Base-by-base conservation (phyloP, 2,329 filamentous ascomycete genomes). In the Fusarium nelsonii region DNA sequence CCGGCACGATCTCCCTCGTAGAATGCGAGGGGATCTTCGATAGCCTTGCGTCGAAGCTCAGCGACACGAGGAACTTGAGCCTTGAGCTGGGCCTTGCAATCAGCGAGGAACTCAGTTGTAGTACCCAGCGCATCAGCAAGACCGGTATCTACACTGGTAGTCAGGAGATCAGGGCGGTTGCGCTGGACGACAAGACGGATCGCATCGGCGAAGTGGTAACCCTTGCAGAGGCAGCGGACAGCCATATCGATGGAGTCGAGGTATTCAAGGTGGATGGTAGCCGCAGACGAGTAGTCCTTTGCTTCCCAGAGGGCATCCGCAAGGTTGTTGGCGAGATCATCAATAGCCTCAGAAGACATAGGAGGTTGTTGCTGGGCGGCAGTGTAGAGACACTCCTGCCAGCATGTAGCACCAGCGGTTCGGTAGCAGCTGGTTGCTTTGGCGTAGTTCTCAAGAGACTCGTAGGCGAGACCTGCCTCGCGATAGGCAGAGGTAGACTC, bases 391-490 rank as follows among this genome's bases (percentile, higher is more conserved):
- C 93, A 93, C 79, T 99, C 95, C 53, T 92, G 93, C 96, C 96
- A 99, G 80, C 92, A 88, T 6, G 84, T 79, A 3, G 86, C 87
- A 39, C 93, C 92, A 1, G 93, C 93, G 2, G 91, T 88, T 64
- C 92, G 90, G 81, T 97, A 99, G 76, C 92, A 92, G 74, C 90
- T 87, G 64, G 91, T 94, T 11, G 96, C 95, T 39, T 91, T 86
- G 20, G 82, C 77, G 75, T 92, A 93, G 76, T 94, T 88, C 14
- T 84, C 82, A 11, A 99, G 89, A 20, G 91, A 97, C 77, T 98
- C 96, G 79, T 97, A 97, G 5, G 94, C 92, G 71, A 97, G 87
- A 8, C 93, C 96, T 18, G 96, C 95, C 78, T 97, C 93, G 72
- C 92, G 91, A 81, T 92, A 92, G 28, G 90, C 86, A 23, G 93